A percentile compares a stretch with the other conserved stretches of the same genome.
Conservation (phyloP, 2,329 filamentous ascomycete species). For the Davidsoniella neocaledoniae region DNA sequence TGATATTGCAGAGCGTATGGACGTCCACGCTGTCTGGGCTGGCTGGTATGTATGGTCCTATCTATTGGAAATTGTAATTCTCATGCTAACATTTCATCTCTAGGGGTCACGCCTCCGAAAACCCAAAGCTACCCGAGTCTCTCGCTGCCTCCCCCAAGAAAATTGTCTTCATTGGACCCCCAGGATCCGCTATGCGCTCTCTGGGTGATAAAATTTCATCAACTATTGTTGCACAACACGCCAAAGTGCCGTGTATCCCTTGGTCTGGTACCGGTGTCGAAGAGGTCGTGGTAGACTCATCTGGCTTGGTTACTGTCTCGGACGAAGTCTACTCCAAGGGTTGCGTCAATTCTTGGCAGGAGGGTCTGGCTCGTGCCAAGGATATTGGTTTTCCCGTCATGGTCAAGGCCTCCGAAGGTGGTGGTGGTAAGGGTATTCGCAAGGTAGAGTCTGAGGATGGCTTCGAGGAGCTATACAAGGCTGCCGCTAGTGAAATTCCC, state of each 20-base stretch:
- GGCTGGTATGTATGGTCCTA: conserved; percentile 55
- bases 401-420: conserved; percentile 99
- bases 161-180: conserved; percentile 97
- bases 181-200: conserved; percentile 95
- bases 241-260: conserved; percentile 91
- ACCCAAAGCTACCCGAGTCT: conserved; percentile 92
- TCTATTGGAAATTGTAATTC: neutral
- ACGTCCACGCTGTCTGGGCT: conserved; percentile 96
- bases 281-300: conserved; percentile 56
- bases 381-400: conserved; percentile 97
- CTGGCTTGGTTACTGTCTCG: conserved; percentile 82
- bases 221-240: conserved; percentile 96
- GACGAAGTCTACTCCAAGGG: conserved; percentile 78
- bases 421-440: conserved; percentile 97
- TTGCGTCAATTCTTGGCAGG: conserved; percentile 76
- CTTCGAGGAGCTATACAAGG: conserved; percentile 80
- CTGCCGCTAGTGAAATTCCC: conserved; percentile 90
- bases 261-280: conserved; percentile 94
- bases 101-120: conserved; percentile 95
- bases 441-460: conserved; percentile 76
- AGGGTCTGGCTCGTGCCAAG: conserved; percentile 72
- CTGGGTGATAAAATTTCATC: conserved; percentile 99
- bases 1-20: conserved; percentile 95
- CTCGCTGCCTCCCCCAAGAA: conserved; percentile 93
- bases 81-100: neutral